Base-by-base conservation (phyloP, 495 filamentous ascomycete species). In the Halenospora varia region DNA sequence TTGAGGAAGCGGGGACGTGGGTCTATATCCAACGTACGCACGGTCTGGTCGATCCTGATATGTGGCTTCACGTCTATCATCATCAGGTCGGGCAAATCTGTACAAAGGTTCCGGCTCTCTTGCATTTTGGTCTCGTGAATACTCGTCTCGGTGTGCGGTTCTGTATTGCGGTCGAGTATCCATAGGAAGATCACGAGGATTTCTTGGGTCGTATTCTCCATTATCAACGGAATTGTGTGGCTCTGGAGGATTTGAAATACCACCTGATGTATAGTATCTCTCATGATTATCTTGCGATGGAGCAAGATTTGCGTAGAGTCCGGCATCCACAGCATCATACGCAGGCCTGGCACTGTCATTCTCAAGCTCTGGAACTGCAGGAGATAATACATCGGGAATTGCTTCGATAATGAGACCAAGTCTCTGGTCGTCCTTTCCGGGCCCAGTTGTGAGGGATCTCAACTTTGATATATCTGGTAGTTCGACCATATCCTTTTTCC, bases 401-500 rank as follows among this genome's bases (percentile, higher is more conserved):
- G 85, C 84, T 17, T 77, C 78, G 2, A 73, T 73, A 48, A 90
- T 71, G 2, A 89, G 68, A 4, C 64, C 64, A 6, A 79, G 70
- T 56, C 81, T 85, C 19, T 75, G 61, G 57, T 77, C 74, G 65
- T 87, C 76, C 77, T 87, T 79, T 48, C 78, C 77, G 35, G 70
- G 67, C 9, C 76, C 68, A 53, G 72, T 63, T 8, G 73, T 64
- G 15, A 87, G 65, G 9, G 71, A 71, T 10, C 71, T 66, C 41
- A 89, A 70, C 9, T 75, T 55, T 11, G 72, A 62, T 17, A 71
- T 54, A 60, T 83, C 80, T 1, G 86, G 84, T 22, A 88, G 74
- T 58, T 86, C 75, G 51, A 92, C 80, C 88, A 92, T 90, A 55
- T 90, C 77, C 45, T 70, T 67, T 49, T 74, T 77, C 88, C 88